Evolutionary conservation across 257 asterid species (phyloP).

Genomic region (Eucommia ulmoides): DNA sequence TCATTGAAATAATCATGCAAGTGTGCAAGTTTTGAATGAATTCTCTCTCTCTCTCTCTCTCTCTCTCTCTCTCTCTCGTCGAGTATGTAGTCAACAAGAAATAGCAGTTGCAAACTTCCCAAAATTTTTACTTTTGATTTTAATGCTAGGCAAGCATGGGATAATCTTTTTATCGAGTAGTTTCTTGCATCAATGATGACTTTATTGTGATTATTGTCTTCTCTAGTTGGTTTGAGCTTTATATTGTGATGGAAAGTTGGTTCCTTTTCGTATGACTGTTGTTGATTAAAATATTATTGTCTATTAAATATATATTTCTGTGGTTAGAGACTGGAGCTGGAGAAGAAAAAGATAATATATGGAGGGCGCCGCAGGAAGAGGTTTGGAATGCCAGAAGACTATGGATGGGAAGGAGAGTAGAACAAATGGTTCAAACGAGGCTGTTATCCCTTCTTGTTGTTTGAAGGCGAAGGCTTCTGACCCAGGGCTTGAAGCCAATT

Average conservation of each 20-base stretch:
- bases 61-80: too few relatives aligned
- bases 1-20: too few relatives aligned
- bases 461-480: constrained; percentile 60
- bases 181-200: background rate
- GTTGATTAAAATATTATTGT: background rate
- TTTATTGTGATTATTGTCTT: background rate
- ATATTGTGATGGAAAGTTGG: too few relatives aligned
- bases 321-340: constrained; percentile 80
- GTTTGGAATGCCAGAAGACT: constrained; percentile 76
- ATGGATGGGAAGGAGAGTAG: constrained; percentile 79
- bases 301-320: constrained; percentile 1
- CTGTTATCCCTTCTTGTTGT: constrained; percentile 74
- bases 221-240: background rate
- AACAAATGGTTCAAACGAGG: constrained; percentile 29
- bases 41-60: too few relatives aligned
- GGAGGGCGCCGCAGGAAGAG: constrained; percentile 71
- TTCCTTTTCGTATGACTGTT: too few relatives aligned
- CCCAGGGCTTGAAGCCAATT: constrained; percentile 59
- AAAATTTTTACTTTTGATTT: background rate
- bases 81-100: too few relatives aligned
- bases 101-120: background rate
- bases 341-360: constrained; percentile 59
- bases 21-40: too few relatives aligned
- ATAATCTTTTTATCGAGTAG: background rate
- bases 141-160: background rate